phyloP scores from a whole-genome alignment of 2,329 filamentous ascomycete species.

The Botrytis elliptica region DNA sequence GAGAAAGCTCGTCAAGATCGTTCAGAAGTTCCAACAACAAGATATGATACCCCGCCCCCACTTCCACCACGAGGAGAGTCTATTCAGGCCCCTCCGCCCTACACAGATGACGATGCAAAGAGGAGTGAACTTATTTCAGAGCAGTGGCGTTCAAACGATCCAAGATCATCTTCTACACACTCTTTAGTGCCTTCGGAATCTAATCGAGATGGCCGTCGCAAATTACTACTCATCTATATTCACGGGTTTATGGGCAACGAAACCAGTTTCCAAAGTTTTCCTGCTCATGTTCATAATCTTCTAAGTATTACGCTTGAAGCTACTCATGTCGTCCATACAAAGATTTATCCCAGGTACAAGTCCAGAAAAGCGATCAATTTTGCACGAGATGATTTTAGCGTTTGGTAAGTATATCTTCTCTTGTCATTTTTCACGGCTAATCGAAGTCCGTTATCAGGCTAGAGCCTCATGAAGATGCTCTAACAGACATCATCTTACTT shows the following conservation, averaged over 20 bases:
- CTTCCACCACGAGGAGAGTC: slow-evolving; percentile 34
- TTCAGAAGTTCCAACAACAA: slow-evolving; percentile 17
- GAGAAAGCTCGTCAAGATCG: slow-evolving; percentile 29
- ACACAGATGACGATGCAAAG: slow-evolving; percentile 33
- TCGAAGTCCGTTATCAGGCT: slow-evolving; percentile 50
- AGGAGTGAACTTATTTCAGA: slow-evolving; percentile 36
- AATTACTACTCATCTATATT: slow-evolving; percentile 76
- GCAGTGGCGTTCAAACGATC: slow-evolving; percentile 39
- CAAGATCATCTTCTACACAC: slow-evolving; percentile 39
- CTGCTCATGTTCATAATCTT: slow-evolving; percentile 78
- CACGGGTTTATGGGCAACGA: slow-evolving; percentile 91
- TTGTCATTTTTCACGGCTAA: slow-evolving; percentile 25
- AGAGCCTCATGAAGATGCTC: slow-evolving; percentile 68
- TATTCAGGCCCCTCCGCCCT: slow-evolving; percentile 34
- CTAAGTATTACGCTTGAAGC: slow-evolving; percentile 65
- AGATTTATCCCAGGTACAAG: slow-evolving; percentile 79
- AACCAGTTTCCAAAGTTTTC: slow-evolving; percentile 83
- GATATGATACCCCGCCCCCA: slow-evolving; percentile 29
- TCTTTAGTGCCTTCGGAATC: slow-evolving; percentile 38
- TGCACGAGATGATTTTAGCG: slow-evolving; percentile 79
- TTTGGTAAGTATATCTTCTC: slow-evolving; percentile 53
- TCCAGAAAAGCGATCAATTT: slow-evolving; percentile 70
- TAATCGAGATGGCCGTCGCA: slow-evolving; percentile 43
- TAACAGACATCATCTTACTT: slow-evolving; percentile 76
- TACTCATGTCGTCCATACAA: slow-evolving; percentile 80